Percentiles rank a stretch among this genome's conserved stretches.
Conservation (phyloP, 371 early-diverging fungal genomes). For the Mortierella sp. region DNA sequence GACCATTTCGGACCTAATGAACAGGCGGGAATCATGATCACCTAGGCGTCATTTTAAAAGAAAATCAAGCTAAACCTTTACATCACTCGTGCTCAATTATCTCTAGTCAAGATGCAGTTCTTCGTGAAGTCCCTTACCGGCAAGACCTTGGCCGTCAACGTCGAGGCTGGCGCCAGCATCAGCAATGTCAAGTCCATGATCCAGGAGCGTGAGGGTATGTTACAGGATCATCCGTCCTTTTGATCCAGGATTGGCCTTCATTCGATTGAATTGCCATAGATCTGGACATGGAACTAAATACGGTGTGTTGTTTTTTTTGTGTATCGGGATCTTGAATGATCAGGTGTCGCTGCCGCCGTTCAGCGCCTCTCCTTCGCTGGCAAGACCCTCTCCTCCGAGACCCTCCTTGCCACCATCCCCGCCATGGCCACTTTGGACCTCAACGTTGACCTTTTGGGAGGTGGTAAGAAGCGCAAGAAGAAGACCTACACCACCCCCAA, state of each 20-base stretch:
- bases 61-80: not conserved
- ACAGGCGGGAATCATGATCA: no score
- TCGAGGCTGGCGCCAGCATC: constrained; percentile 78
- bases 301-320: constrained; percentile 1
- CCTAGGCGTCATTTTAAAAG: no score
- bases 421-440: constrained; percentile 94
- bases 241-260: constrained; percentile 2
- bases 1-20: no score
- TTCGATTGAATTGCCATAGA: not conserved
- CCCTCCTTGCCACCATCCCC: constrained; percentile 87
- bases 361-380: constrained; percentile 95
- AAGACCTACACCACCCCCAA: constrained; percentile 99
- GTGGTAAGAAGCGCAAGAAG: constrained; percentile 99
- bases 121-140: constrained; percentile 90
- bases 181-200: constrained; percentile 89
- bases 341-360: constrained; percentile 90
- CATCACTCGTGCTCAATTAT: not conserved
- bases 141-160: constrained; percentile 89
- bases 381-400: constrained; percentile 90
- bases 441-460: constrained; percentile 80
- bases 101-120: constrained; percentile 77
- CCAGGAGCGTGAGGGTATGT: constrained; percentile 88
- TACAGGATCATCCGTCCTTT: constrained; percentile 2
- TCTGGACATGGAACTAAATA: not conserved
- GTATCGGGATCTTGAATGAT: constrained; percentile 82